Conservation (phyloP, 1,284 basidiomycete genomes). For the Athelia sp. region DNA sequence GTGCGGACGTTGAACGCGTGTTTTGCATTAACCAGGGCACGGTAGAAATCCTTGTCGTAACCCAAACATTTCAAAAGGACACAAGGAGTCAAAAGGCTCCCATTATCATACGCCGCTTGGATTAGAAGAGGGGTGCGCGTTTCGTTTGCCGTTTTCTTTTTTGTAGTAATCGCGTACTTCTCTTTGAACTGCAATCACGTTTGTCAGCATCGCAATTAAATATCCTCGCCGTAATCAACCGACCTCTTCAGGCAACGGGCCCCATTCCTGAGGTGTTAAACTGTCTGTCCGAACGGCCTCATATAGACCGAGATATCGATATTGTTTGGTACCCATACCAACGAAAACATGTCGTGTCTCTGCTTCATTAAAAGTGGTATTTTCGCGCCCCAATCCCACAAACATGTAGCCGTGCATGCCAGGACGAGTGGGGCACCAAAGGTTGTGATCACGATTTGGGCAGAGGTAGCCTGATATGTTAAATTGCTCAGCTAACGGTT, state of each 20-base stretch:
- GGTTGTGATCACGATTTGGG: slow-evolving; percentile 35
- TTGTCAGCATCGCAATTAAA: not conserved
- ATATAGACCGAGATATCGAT: slow-evolving; percentile 36
- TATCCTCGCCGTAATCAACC: slow-evolving; percentile 2
- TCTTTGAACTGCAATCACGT: slow-evolving; percentile 22
- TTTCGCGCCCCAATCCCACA: slow-evolving; percentile 36
- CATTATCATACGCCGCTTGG: slow-evolving; percentile 33
- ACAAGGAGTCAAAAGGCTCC: slow-evolving; percentile 37
- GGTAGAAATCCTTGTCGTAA: slow-evolving; percentile 35
- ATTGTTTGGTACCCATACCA: slow-evolving; percentile 21
- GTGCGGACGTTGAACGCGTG: not conserved
- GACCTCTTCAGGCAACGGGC: slow-evolving; percentile 27
- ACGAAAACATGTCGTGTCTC: slow-evolving; percentile 34
- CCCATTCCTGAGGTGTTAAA: slow-evolving; percentile 35
- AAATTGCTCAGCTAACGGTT: slow-evolving; percentile 19
- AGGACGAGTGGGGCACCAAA: slow-evolving; percentile 36
- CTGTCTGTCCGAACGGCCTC: slow-evolving; percentile 26
- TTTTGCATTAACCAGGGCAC: slow-evolving; percentile 19
- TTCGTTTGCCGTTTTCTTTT: slow-evolving; percentile 27
- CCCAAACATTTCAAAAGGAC: slow-evolving; percentile 38
- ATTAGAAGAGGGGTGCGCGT: slow-evolving; percentile 25
- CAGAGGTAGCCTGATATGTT: slow-evolving; percentile 34
- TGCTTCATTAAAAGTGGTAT: slow-evolving; percentile 27
- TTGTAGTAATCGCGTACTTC: slow-evolving; percentile 29
- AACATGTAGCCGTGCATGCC: slow-evolving; percentile 43